A percentile compares a stretch with the other conserved stretches of the same genome.
Conservation (phyloP, 1,139 yeast species). For the Taphrina sp. region DNA sequence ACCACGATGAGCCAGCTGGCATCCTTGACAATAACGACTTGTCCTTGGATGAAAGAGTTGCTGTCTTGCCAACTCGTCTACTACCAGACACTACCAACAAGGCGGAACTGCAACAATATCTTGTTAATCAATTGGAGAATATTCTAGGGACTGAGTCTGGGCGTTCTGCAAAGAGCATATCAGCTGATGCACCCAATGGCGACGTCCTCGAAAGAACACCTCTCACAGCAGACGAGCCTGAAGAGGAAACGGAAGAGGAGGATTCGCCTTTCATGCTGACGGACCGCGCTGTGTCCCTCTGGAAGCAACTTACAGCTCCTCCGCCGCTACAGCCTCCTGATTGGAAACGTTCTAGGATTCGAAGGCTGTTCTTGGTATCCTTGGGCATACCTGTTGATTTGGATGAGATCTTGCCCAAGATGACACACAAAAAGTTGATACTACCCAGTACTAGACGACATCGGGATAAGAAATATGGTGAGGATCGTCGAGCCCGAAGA, state of each 20-base stretch:
- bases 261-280: constrained; percentile 27
- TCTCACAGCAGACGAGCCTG: background rate
- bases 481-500: constrained; percentile 8
- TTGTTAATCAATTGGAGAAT: background rate
- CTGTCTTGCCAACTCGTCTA: background rate
- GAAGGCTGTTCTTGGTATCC: constrained; percentile 57
- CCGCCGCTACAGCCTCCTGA: constrained; percentile 56
- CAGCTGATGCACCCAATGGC: background rate
- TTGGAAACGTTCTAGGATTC: constrained; percentile 60
- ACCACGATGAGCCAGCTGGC: background rate
- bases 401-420: constrained; percentile 46
- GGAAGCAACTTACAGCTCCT: constrained; percentile 47
- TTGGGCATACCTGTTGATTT: constrained; percentile 61
- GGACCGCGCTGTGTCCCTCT: constrained; percentile 35
- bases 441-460: constrained; percentile 17
- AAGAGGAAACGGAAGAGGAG: constrained; percentile 17
- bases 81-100: background rate
- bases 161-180: background rate
- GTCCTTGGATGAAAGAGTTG: background rate
- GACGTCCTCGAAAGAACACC: background rate
- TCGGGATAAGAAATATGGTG: constrained; percentile 32
- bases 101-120: background rate
- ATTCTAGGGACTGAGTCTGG: background rate
- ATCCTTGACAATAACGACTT: background rate
- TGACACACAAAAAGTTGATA: constrained; percentile 38